phyloP scores from a whole-genome alignment of 2,329 filamentous ascomycete genomes.

The Penicillium sp. region DNA sequence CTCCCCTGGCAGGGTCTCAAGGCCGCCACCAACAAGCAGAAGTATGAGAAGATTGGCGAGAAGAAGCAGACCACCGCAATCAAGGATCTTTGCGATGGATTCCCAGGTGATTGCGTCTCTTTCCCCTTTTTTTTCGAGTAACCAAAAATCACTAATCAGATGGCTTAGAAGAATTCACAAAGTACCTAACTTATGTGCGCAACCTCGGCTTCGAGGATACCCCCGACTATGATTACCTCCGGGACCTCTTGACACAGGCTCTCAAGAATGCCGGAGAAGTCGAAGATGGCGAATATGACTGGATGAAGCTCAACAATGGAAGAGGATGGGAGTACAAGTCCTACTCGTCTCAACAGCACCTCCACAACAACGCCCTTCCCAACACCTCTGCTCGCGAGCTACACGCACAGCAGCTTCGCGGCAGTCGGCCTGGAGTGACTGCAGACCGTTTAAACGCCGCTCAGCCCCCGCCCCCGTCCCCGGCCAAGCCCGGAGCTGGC shows the following conservation, averaged over 20 bases:
- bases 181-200: constrained; percentile 92
- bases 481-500: constrained; percentile 67
- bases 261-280: constrained; percentile 89
- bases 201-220: constrained; percentile 98
- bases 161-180: constrained; percentile 77
- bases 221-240: constrained; percentile 94
- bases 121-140: no score
- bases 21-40: constrained; percentile 81
- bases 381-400: constrained; percentile 76
- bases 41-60: constrained; percentile 99
- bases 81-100: constrained; percentile 92
- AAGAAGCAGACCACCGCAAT: constrained; percentile 98
- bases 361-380: no score
- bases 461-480: constrained; percentile 79
- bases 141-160: constrained; percentile 34
- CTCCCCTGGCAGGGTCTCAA: no score
- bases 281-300: constrained; percentile 97
- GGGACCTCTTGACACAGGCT: constrained; percentile 90
- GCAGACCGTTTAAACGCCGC: constrained; percentile 87
- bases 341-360: constrained; percentile 61
- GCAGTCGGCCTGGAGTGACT: constrained; percentile 58
- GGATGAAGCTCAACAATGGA: constrained; percentile 94
- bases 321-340: constrained; percentile 83
- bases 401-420: constrained; percentile 58
- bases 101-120: constrained; percentile 57